A percentile compares a stretch with the other conserved stretches of the same genome.
Evolutionary conservation across 106 monocot species (phyloP).

Genomic region (Allium cepa): DNA sequence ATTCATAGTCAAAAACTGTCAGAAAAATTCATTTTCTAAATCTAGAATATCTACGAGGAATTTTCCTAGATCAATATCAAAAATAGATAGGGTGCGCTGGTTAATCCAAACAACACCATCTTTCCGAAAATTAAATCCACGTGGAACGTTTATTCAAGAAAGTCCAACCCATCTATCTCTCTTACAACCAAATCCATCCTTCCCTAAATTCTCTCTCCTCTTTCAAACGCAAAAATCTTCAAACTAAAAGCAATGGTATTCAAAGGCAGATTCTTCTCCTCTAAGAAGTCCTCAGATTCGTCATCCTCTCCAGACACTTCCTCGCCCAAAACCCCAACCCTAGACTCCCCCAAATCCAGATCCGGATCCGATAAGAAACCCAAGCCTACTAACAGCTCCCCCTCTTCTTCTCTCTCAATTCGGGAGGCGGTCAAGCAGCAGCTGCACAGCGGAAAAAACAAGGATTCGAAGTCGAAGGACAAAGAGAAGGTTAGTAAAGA

Average conservation of each 20-base stretch:
- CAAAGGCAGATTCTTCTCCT: slow-evolving; percentile 81
- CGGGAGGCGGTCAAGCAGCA: slow-evolving; percentile 16
- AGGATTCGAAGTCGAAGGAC: slow-evolving; percentile 14
- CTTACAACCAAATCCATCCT: too few species aligned
- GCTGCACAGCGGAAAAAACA: slow-evolving; percentile 12
- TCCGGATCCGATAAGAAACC: slow-evolving; percentile 41
- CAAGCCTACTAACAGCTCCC: slow-evolving; percentile 39
- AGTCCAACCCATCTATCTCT: too few species aligned
- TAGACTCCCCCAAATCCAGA: slow-evolving; percentile 18
- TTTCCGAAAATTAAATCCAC: too few species aligned
- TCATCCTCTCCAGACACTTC: slow-evolving; percentile 65
- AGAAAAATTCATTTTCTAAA: too few species aligned
- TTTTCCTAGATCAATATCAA: too few species aligned
- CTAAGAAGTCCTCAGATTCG: slow-evolving; percentile 52
- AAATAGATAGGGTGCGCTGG: too few species aligned
- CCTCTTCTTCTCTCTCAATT: slow-evolving; percentile 9
- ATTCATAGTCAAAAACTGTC: too few species aligned
- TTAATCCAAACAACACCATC: too few species aligned
- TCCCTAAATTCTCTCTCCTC: too few species aligned
- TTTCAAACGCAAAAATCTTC: too few species aligned
- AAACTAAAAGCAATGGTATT: slow-evolving; percentile 42
- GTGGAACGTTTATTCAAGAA: too few species aligned
- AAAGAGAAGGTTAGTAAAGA: slow-evolving; percentile 12
- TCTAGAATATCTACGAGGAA: too few species aligned
- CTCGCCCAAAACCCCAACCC: slow-evolving; percentile 50